Conservation (phyloP, 768 basidiomycete species). For the Naganishia friedmannii region DNA sequence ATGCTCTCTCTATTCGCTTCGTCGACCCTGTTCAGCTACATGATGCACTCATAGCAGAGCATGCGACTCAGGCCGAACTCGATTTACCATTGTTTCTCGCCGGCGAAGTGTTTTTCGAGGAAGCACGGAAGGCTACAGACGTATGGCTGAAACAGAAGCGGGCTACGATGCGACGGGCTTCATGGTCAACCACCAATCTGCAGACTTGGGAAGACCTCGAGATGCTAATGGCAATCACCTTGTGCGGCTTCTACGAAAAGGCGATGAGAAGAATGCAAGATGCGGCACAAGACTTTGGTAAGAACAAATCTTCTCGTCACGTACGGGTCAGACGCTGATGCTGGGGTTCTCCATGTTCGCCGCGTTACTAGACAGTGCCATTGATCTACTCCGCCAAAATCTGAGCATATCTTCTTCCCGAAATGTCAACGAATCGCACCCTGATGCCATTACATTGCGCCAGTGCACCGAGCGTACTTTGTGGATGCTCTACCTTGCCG, state of each 20-base stretch:
- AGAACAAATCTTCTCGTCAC: neutral
- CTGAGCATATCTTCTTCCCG: constrained; percentile 3
- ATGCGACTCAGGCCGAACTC: constrained; percentile 8
- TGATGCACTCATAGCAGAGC: neutral
- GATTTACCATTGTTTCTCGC: constrained; percentile 6
- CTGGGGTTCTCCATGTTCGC: neutral
- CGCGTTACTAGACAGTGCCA: constrained; percentile 10
- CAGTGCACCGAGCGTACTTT: constrained; percentile 43
- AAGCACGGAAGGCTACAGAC: constrained; percentile 3
- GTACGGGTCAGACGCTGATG: neutral
- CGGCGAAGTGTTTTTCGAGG: constrained; percentile 9
- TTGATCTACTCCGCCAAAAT: constrained; percentile 12
- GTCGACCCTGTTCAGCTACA: constrained; percentile 26
- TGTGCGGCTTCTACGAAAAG: constrained; percentile 37
- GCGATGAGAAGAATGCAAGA: constrained; percentile 12
- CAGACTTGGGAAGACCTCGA: constrained; percentile 48
- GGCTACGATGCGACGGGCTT: constrained; percentile 10
- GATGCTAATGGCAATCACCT: constrained; percentile 39
- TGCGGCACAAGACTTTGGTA: constrained; percentile 25
- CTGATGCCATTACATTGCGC: constrained; percentile 34
- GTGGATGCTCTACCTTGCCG: constrained; percentile 47
- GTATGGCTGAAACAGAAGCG: constrained; percentile 20
- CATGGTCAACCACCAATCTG: neutral
- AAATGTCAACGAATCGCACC: constrained; percentile 10
- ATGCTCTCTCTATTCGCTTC: constrained; percentile 44